phyloP scores from a whole-genome alignment of 2,329 filamentous ascomycete species.

The Fusarium buxicola region DNA sequence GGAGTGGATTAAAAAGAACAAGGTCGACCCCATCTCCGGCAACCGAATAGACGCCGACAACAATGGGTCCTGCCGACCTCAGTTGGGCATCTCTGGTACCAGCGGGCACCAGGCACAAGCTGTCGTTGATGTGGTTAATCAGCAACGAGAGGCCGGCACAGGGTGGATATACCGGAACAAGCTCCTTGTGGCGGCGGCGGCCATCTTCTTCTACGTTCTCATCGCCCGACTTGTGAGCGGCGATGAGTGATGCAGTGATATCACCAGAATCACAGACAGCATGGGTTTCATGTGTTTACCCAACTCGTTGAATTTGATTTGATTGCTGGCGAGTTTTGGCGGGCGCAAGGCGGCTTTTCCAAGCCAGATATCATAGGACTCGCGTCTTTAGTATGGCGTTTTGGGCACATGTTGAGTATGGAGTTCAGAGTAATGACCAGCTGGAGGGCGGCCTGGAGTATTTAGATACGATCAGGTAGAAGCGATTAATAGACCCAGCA shows the following conservation, averaged over 20 bases:
- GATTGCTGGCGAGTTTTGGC: conserved; percentile 22
- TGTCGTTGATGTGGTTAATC: conserved; percentile 81
- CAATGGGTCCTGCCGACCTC: conserved; percentile 63
- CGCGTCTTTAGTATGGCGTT: conserved; percentile 44
- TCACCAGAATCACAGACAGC: conserved; percentile 7
- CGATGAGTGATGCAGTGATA: conserved; percentile 40
- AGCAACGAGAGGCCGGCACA: conserved; percentile 81
- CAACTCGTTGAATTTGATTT: conserved; percentile 24
- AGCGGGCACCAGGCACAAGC: conserved; percentile 73
- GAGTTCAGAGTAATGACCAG: conserved; percentile 9
- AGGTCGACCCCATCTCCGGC: conserved; percentile 82
- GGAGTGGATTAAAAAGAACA: conserved; percentile 88
- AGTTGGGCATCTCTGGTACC: conserved; percentile 69
- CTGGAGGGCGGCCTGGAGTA: conserved; percentile 13
- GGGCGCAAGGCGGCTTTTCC: conserved; percentile 33
- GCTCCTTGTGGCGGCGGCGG: conserved; percentile 74
- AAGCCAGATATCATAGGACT: conserved; percentile 41
- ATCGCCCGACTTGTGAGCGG: conserved; percentile 78
- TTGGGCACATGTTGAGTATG: conserved; percentile 32
- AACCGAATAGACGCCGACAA: conserved; percentile 63
- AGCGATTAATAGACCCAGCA: conserved; percentile 21
- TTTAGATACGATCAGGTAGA: conserved; percentile 21
- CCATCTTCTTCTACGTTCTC: conserved; percentile 85
- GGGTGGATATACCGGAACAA: conserved; percentile 87
- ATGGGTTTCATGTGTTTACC: conserved; percentile 9